phyloP scores from a whole-genome alignment of 441 rosid genomes.

The Gossypium aridum region DNA sequence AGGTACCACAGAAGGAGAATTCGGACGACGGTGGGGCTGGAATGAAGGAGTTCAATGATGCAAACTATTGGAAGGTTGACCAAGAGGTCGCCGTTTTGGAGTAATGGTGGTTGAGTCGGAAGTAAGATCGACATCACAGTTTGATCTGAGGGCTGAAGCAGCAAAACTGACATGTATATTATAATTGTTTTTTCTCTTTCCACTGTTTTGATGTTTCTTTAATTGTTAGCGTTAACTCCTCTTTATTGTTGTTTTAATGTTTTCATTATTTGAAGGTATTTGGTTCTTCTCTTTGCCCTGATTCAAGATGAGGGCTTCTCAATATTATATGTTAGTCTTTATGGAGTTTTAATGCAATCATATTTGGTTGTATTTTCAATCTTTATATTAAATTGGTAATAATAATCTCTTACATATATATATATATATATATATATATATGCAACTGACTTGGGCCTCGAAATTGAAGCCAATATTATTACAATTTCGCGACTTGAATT shows the following conservation, averaged over 20 bases:
- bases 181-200: slow-evolving; percentile 37
- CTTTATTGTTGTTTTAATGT: slow-evolving; percentile 22
- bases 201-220: slow-evolving; percentile 18
- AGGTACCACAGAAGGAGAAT: slow-evolving; percentile 44
- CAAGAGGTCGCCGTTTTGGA: slow-evolving; percentile 83
- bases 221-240: slow-evolving; percentile 18
- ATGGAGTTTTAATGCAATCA: neutral
- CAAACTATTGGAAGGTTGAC: slow-evolving; percentile 92
- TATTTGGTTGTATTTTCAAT: neutral
- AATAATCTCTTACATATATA: no score
- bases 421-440: no score
- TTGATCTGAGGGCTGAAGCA: slow-evolving; percentile 9
- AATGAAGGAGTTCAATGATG: slow-evolving; percentile 76
- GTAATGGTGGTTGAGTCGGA: slow-evolving; percentile 18
- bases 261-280: slow-evolving; percentile 23
- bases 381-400: neutral
- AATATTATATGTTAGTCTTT: slow-evolving; percentile 12
- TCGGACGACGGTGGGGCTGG: slow-evolving; percentile 47
- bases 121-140: slow-evolving; percentile 16
- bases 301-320: slow-evolving; percentile 14
- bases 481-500: no score
- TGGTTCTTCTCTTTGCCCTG: slow-evolving; percentile 14
- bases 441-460: no score
- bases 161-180: slow-evolving; percentile 46
- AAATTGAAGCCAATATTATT: no score